These are phyloP conservation scores for Neurospora sp. DNA, from an alignment of 495 filamentous ascomycete species.

Conservation along the genomic window DNA sequence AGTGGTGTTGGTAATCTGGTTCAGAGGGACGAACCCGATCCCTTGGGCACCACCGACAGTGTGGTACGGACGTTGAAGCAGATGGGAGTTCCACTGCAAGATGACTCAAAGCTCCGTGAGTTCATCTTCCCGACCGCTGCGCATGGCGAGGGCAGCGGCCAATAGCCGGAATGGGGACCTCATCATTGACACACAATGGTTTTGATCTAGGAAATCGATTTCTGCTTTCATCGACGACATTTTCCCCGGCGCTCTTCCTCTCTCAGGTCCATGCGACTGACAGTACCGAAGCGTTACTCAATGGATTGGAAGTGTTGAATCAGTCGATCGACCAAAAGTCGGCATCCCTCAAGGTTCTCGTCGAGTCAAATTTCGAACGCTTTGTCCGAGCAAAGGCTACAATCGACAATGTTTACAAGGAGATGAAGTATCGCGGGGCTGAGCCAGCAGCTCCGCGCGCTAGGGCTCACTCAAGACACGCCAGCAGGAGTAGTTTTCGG, in stretches of 20 bases:
- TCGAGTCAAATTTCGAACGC: constrained; percentile 94
- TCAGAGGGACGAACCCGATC: constrained; percentile 84
- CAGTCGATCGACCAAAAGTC: constrained; percentile 94
- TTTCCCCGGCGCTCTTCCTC: constrained; percentile 83
- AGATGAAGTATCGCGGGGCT: constrained; percentile 83
- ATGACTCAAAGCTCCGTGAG: constrained; percentile 68
- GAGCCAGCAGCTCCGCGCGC: constrained; percentile 44
- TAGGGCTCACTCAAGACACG: constrained; percentile 46
- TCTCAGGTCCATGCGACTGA: constrained; percentile 80
- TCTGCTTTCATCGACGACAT: constrained; percentile 87
- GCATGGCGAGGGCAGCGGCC: background rate
- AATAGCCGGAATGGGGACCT: background rate
- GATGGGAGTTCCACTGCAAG: constrained; percentile 70
- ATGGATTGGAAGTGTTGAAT: constrained; percentile 72
- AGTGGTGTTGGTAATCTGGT: constrained; percentile 63
- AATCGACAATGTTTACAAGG: constrained; percentile 94
- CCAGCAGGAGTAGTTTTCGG: constrained; percentile 56
- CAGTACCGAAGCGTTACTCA: constrained; percentile 65
- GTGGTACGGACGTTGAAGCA: constrained; percentile 72
- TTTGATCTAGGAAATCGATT: constrained; percentile 65
- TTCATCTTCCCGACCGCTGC: constrained; percentile 5
- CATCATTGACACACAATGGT: background rate
- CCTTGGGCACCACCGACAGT: constrained; percentile 68
- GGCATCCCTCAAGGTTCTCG: constrained; percentile 84
- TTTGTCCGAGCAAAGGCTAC: constrained; percentile 94